Evolutionary conservation across 2,329 filamentous ascomycete genomes (phyloP).

Genomic region (Ophiostoma fasciatum): DNA sequence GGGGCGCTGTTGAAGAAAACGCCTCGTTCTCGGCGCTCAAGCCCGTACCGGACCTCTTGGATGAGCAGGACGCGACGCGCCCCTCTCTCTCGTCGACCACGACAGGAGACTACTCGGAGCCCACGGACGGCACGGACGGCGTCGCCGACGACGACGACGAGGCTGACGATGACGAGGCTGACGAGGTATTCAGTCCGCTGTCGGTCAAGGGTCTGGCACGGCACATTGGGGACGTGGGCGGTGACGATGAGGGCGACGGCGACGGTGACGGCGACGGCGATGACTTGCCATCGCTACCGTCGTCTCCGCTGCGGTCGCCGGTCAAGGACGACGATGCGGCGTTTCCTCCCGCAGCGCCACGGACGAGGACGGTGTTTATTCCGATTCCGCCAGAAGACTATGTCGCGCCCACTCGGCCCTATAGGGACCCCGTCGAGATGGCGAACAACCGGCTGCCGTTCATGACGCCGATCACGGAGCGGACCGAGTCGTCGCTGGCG

Average conservation of each 20-base stretch:
- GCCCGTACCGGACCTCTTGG: constrained; percentile 41
- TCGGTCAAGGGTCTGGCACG: constrained; percentile 1
- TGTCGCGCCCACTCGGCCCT: constrained; percentile 62
- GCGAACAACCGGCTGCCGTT: constrained; percentile 90
- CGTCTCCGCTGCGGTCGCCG: constrained; percentile 5
- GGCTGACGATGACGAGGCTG: constrained; percentile 19
- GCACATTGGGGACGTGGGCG: background rate
- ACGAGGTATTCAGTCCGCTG: constrained; percentile 12
- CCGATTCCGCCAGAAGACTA: constrained; percentile 78
- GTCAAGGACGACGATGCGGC: constrained; percentile 21
- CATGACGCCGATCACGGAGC: constrained; percentile 97
- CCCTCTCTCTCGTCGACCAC: background rate
- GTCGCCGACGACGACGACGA: background rate
- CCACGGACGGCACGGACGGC: background rate
- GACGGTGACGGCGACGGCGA: background rate
- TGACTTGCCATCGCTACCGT: background rate
- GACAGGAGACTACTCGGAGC: background rate
- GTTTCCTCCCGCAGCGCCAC: constrained; percentile 27
- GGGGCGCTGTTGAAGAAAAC: constrained; percentile 31
- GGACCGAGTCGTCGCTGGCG: constrained; percentile 73
- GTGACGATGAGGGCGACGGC: background rate
- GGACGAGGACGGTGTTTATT: constrained; percentile 47
- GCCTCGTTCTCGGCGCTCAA: constrained; percentile 58
- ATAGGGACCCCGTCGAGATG: constrained; percentile 62
- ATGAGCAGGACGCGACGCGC: constrained; percentile 17